phyloP scores from a whole-genome alignment of 768 basidiomycete species.

The Sutorius australiensis region DNA sequence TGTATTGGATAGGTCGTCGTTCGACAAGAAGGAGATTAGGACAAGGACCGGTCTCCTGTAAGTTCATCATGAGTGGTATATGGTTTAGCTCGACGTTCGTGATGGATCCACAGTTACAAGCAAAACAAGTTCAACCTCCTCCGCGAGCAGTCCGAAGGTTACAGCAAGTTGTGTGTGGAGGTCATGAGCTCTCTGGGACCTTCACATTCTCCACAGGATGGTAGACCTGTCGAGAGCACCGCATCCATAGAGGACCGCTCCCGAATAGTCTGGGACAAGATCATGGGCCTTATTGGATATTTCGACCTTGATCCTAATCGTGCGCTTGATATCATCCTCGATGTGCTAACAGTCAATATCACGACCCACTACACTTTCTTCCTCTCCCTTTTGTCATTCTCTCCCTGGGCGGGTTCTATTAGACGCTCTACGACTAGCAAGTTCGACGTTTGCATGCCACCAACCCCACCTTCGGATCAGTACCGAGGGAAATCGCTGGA shows the following conservation, averaged over 20 bases:
- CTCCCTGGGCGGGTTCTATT: constrained; percentile 77
- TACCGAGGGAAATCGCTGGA: constrained; percentile 63
- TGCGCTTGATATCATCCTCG: constrained; percentile 89
- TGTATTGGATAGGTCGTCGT: constrained; percentile 58
- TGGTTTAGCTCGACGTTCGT: neutral
- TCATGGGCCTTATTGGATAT: constrained; percentile 88
- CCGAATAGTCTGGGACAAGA: constrained; percentile 72
- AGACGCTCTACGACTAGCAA: constrained; percentile 26
- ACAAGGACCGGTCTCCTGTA: constrained; percentile 80
- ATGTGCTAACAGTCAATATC: constrained; percentile 81
- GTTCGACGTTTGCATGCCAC: constrained; percentile 34
- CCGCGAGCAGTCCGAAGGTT: constrained; percentile 96
- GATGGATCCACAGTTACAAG: constrained; percentile 66
- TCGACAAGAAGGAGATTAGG: constrained; percentile 79
- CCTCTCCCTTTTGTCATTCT: constrained; percentile 77
- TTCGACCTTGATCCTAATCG: constrained; percentile 96
- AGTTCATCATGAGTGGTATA: constrained; percentile 29
- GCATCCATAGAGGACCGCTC: constrained; percentile 60
- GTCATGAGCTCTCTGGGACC: constrained; percentile 74
- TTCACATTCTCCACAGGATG: constrained; percentile 66
- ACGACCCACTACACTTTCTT: constrained; percentile 86
- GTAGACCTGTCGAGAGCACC: constrained; percentile 57
- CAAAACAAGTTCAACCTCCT: constrained; percentile 98
- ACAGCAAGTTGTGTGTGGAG: constrained; percentile 87
- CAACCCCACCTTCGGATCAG: constrained; percentile 36